Conservation (phyloP, 768 basidiomycete genomes). For the Pleurotus giganteus region DNA sequence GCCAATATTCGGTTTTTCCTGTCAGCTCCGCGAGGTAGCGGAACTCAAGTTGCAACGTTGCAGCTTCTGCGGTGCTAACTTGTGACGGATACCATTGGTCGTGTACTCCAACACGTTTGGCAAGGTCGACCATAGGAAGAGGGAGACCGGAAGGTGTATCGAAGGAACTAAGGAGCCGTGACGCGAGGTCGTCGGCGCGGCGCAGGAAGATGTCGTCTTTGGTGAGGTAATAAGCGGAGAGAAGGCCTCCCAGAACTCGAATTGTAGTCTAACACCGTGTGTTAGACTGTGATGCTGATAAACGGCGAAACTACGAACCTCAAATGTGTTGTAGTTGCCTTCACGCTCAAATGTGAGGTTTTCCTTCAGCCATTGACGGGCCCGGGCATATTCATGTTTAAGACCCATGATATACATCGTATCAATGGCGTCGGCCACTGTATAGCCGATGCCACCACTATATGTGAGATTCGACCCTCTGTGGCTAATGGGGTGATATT, state of each 20-base stretch:
- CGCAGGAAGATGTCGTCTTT: slow-evolving; percentile 64
- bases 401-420: slow-evolving; percentile 86
- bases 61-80: slow-evolving; percentile 82
- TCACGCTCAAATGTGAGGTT: slow-evolving; percentile 77
- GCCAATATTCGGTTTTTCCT: slow-evolving; percentile 78
- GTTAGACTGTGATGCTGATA: neutral
- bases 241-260: slow-evolving; percentile 84
- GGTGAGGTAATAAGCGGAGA: slow-evolving; percentile 83
- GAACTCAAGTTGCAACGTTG: slow-evolving; percentile 88
- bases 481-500: slow-evolving; percentile 83
- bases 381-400: slow-evolving; percentile 71
- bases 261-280: slow-evolving; percentile 74
- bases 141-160: slow-evolving; percentile 82
- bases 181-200: slow-evolving; percentile 78
- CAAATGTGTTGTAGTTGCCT: slow-evolving; percentile 84
- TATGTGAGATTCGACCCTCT: slow-evolving; percentile 75
- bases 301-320: slow-evolving; percentile 48
- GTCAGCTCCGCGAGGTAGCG: slow-evolving; percentile 82
- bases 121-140: slow-evolving; percentile 73
- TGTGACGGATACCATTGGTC: slow-evolving; percentile 58
- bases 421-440: slow-evolving; percentile 88
- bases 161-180: slow-evolving; percentile 82
- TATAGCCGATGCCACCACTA: slow-evolving; percentile 85
- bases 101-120: slow-evolving; percentile 52
- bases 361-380: slow-evolving; percentile 72